A percentile compares a stretch with the other conserved stretches of the same genome.
phyloP scores from a whole-genome alignment of 2,329 filamentous ascomycete species.

The Talaromyces verruculosus region DNA sequence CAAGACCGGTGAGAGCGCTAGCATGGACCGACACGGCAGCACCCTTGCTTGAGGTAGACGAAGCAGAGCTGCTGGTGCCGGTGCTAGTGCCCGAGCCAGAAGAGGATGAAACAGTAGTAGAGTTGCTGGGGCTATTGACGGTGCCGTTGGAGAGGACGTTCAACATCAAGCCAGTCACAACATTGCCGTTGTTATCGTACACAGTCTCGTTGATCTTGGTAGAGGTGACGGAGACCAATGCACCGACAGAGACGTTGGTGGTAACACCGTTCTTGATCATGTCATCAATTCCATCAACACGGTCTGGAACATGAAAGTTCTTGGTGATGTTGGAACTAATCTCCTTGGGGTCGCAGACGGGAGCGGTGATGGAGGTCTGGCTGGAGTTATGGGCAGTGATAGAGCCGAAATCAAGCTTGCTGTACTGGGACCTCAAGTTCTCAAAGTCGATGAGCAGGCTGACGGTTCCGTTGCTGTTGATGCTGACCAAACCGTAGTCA shows the following conservation, averaged over 20 bases:
- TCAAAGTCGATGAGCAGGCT: slow-evolving; percentile 66
- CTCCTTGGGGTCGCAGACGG: slow-evolving; percentile 64
- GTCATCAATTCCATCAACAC: slow-evolving; percentile 65
- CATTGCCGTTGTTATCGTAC: slow-evolving; percentile 54
- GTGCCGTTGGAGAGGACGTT: slow-evolving; percentile 52
- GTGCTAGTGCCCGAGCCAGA: slow-evolving; percentile 23
- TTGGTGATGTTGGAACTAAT: slow-evolving; percentile 71
- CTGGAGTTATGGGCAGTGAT: slow-evolving; percentile 64
- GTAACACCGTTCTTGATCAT: slow-evolving; percentile 76
- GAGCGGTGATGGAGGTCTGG: slow-evolving; percentile 56
- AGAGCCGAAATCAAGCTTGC: slow-evolving; percentile 67
- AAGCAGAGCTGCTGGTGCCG: slow-evolving; percentile 24
- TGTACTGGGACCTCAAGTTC: slow-evolving; percentile 72
- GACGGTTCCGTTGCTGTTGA: slow-evolving; percentile 59
- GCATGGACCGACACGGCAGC: slow-evolving; percentile 20
- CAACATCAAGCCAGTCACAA: slow-evolving; percentile 65
- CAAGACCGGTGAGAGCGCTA: slow-evolving; percentile 15
- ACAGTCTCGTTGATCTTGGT: slow-evolving; percentile 60
- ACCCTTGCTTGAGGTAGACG: slow-evolving; percentile 23
- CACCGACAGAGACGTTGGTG: slow-evolving; percentile 59
- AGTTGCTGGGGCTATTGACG: slow-evolving; percentile 57
- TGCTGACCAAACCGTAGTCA: slow-evolving; percentile 58
- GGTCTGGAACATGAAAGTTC: slow-evolving; percentile 73
- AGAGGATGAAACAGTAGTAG: slow-evolving; percentile 25
- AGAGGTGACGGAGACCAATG: slow-evolving; percentile 60